phyloP scores from a whole-genome alignment of 179 eudicot genomes.

The Sideroxylon spinosum region DNA sequence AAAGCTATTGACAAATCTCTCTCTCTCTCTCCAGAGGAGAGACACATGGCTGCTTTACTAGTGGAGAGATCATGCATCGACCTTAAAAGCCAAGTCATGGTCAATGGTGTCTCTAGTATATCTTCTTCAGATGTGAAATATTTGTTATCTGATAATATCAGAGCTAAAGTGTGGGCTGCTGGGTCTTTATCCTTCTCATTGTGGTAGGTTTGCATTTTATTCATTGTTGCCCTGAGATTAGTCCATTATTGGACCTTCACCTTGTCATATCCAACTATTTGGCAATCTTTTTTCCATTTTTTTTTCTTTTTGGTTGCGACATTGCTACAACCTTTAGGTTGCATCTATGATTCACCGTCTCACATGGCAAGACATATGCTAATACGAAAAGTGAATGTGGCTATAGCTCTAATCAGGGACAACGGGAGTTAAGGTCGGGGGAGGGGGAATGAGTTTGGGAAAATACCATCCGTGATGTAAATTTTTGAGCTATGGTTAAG shows the following conservation, averaged over 20 bases:
- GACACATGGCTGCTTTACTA: constrained; percentile 88
- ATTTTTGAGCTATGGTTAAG: too few relatives aligned
- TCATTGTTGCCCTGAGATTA: neutral
- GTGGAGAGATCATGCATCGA: constrained; percentile 83
- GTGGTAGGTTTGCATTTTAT: constrained; percentile 49
- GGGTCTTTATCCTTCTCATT: constrained; percentile 78
- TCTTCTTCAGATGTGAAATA: constrained; percentile 86
- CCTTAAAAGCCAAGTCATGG: constrained; percentile 79
- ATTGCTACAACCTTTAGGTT: neutral
- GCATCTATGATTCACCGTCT: neutral
- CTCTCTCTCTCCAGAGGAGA: constrained; percentile 77
- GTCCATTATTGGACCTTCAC: neutral
- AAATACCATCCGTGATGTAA: too few relatives aligned
- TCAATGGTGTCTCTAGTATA: constrained; percentile 82
- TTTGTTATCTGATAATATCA: constrained; percentile 60
- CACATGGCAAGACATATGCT: neutral
- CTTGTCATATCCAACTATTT: neutral
- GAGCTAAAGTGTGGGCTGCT: constrained; percentile 86
- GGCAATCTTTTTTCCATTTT: neutral
- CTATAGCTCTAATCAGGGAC: neutral
- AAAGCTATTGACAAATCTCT: constrained; percentile 83
- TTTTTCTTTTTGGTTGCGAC: too few relatives aligned
- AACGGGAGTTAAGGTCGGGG: too few relatives aligned
- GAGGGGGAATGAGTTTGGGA: too few relatives aligned
- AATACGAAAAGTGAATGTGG: neutral